phyloP scores from a whole-genome alignment of 257 asterid genomes.

The Eustoma russellianum region DNA sequence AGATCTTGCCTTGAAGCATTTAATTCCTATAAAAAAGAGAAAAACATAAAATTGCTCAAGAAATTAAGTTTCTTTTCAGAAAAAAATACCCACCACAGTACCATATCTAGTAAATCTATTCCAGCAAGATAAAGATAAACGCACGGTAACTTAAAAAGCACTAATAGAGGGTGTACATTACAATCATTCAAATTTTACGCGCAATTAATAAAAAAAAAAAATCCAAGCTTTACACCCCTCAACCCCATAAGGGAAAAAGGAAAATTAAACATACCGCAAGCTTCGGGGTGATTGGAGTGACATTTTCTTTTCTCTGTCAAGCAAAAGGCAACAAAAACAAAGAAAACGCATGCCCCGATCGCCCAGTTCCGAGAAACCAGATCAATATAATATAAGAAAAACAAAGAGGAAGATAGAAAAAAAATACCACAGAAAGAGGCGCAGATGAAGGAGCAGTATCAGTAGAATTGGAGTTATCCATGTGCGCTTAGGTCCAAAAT shows the following conservation, averaged over 20 bases:
- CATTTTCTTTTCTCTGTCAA: slow-evolving; percentile 51
- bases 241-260: background rate
- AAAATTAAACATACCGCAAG: slow-evolving; percentile 43
- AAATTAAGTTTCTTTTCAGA: background rate
- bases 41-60: background rate
- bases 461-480: slow-evolving; percentile 48
- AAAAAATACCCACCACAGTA: background rate
- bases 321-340: slow-evolving; percentile 1
- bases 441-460: slow-evolving; percentile 15
- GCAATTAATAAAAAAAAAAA: background rate
- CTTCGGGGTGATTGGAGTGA: slow-evolving; percentile 50
- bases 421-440: slow-evolving; percentile 33
- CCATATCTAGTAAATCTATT: no score
- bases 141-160: no score
- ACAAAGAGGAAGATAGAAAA: background rate
- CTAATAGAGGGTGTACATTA: no score
- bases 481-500: slow-evolving; percentile 1
- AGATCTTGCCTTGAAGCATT: slow-evolving; percentile 83
- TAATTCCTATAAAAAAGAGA: slow-evolving; percentile 47
- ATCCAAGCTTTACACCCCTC: background rate
- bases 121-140: no score
- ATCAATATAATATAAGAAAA: background rate
- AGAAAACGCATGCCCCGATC: background rate
- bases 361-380: background rate
- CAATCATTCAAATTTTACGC: no score